Evolutionary conservation across 148 eudicot genomes (phyloP).

Genomic region (Rhododendron vialii): DNA sequence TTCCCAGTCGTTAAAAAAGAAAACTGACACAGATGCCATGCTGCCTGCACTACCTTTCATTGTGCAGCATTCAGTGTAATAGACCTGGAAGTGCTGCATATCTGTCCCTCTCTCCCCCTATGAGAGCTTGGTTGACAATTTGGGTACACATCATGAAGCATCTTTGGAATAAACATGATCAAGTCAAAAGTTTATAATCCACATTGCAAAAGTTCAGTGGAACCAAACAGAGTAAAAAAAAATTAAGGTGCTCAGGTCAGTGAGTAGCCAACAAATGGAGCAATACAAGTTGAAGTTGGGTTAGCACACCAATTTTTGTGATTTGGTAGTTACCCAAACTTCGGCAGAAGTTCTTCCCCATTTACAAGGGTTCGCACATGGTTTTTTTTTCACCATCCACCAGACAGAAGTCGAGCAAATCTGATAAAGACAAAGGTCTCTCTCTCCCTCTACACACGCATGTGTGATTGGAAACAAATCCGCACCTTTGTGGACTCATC

Average conservation of each 20-base stretch:
- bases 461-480: neutral
- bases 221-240: neutral
- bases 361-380: neutral
- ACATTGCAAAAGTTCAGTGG: neutral
- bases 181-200: neutral
- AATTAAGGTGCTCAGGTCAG: neutral
- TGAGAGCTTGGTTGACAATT: neutral
- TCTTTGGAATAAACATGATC: neutral
- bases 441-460: too few species aligned
- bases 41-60: neutral
- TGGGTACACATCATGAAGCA: neutral
- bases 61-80: neutral
- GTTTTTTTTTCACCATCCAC: neutral
- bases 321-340: neutral
- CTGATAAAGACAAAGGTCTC: neutral
- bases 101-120: neutral
- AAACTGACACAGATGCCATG: neutral
- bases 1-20: neutral
- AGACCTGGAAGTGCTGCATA: neutral
- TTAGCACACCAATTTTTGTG: neutral
- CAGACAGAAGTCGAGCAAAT: neutral
- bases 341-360: neutral
- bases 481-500: neutral
- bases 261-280: neutral
- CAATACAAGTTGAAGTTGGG: constrained; percentile 20